A percentile compares a stretch with the other conserved stretches of the same genome.
Conservation (phyloP, 139 green algal species). For the Tetradesmus lagerheimii region DNA sequence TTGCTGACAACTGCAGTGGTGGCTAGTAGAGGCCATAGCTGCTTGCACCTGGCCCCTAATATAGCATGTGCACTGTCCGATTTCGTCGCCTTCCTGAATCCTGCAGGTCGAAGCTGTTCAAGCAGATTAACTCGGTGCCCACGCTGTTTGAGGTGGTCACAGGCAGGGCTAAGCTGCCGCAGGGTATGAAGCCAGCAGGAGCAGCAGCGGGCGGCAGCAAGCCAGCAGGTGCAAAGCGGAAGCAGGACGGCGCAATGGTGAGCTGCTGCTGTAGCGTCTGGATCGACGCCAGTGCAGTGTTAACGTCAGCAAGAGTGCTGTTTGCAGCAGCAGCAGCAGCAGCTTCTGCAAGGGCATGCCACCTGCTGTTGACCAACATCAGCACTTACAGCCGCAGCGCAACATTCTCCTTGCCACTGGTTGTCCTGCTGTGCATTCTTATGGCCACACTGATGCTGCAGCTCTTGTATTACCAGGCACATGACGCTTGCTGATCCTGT, state of each 20-base stretch:
- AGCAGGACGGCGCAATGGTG: conserved; percentile 49
- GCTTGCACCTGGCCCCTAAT: too few relatives aligned
- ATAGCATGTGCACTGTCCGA: background rate
- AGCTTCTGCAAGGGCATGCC: background rate
- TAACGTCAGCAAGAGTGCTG: background rate
- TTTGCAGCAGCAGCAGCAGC: background rate
- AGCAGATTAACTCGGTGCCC: conserved; percentile 67
- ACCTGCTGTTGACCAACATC: background rate
- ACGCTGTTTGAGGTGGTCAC: conserved; percentile 76
- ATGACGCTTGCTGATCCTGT: background rate
- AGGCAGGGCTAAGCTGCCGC: conserved; percentile 26
- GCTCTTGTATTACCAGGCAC: too few relatives aligned
- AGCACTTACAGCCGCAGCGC: background rate
- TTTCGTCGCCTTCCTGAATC: background rate
- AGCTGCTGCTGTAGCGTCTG: background rate
- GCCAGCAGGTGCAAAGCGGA: conserved; percentile 44
- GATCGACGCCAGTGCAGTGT: background rate
- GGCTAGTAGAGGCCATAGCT: too few relatives aligned
- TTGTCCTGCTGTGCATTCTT: background rate
- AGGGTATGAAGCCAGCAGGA: background rate
- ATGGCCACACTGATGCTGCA: background rate
- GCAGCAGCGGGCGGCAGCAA: conserved; percentile 34
- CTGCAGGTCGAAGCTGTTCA: conserved; percentile 68
- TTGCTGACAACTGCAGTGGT: background rate
- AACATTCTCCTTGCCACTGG: background rate